Conservation (phyloP, 495 filamentous ascomycete genomes). For the Tuber calosporum region DNA sequence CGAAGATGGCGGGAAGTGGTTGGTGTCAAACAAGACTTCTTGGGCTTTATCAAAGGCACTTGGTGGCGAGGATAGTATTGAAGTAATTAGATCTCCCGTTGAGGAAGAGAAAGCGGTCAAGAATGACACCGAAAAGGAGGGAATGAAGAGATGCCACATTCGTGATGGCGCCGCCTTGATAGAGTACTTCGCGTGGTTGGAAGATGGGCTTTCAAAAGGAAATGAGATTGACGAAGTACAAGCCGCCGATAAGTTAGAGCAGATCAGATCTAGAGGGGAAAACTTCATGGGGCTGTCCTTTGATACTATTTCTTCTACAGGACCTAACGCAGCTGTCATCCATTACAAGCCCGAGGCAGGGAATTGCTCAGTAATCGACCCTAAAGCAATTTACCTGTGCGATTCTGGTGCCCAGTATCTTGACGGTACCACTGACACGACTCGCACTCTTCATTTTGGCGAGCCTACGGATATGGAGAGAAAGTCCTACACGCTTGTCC, state of each 20-base stretch:
- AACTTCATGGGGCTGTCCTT: slow-evolving; percentile 90
- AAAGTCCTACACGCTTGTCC: slow-evolving; percentile 86
- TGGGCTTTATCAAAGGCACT: slow-evolving; percentile 87
- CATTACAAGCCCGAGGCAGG: slow-evolving; percentile 91
- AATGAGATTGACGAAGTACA: slow-evolving; percentile 78
- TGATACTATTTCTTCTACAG: slow-evolving; percentile 90
- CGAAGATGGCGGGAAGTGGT: slow-evolving; percentile 58
- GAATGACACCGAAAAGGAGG: slow-evolving; percentile 82
- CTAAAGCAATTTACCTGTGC: slow-evolving; percentile 83
- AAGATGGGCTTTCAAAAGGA: slow-evolving; percentile 65
- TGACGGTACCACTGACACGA: slow-evolving; percentile 96
- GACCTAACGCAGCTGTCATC: slow-evolving; percentile 90
- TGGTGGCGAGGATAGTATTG: slow-evolving; percentile 79
- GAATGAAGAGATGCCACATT: slow-evolving; percentile 90
- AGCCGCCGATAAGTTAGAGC: slow-evolving; percentile 82
- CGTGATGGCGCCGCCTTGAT: slow-evolving; percentile 87
- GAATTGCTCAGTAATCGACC: slow-evolving; percentile 76
- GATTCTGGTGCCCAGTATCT: slow-evolving; percentile 93
- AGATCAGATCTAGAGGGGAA: slow-evolving; percentile 69
- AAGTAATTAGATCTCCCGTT: slow-evolving; percentile 80
- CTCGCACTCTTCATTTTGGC: slow-evolving; percentile 87
- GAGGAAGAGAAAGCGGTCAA: slow-evolving; percentile 97
- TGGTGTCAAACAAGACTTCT: slow-evolving; percentile 81
- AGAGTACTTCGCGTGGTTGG: slow-evolving; percentile 95
- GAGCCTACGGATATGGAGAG: slow-evolving; percentile 76